phyloP scores from a whole-genome alignment of 1,284 basidiomycete genomes.

The Leccinum cinnamomeum region DNA sequence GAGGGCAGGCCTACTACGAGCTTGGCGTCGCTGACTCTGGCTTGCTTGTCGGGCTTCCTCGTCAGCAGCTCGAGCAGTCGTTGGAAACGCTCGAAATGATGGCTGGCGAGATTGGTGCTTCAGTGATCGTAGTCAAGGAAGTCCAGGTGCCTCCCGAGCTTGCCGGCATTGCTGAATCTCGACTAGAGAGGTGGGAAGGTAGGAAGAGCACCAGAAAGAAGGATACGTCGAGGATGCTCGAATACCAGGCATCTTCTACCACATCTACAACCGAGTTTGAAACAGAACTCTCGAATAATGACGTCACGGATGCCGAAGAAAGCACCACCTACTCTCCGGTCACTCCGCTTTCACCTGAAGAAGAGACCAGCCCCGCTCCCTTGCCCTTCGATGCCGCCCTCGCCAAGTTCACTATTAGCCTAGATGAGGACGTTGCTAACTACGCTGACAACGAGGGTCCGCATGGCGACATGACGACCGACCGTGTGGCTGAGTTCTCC shows the following conservation, averaged over 20 bases:
- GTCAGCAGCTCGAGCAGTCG: conserved; percentile 74
- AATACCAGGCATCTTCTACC: conserved; percentile 26
- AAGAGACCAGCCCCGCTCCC: neutral
- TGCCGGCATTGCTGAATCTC: conserved; percentile 40
- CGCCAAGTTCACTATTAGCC: conserved; percentile 51
- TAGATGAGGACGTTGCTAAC: conserved; percentile 38
- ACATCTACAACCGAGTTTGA: conserved; percentile 43
- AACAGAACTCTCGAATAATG: conserved; percentile 24
- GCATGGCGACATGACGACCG: conserved; percentile 17
- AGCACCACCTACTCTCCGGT: conserved; percentile 20
- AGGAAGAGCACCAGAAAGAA: conserved; percentile 27
- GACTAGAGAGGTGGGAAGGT: conserved; percentile 31
- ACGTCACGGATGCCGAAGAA: conserved; percentile 41
- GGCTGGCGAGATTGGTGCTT: conserved; percentile 90
- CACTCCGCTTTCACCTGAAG: neutral
- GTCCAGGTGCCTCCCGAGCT: conserved; percentile 67
- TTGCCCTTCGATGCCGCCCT: conserved; percentile 26
- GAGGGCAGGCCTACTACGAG: conserved; percentile 91
- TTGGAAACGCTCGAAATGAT: conserved; percentile 86
- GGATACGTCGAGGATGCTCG: conserved; percentile 16
- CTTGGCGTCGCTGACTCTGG: conserved; percentile 89
- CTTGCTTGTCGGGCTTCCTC: conserved; percentile 76
- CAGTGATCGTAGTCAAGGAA: conserved; percentile 85
- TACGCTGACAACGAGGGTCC: conserved; percentile 19
- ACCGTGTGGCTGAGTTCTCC: conserved; percentile 30